Evolutionary conservation across 2,329 filamentous ascomycete genomes (phyloP).

Genomic region (Magnaporthiopsis incrustans): DNA sequence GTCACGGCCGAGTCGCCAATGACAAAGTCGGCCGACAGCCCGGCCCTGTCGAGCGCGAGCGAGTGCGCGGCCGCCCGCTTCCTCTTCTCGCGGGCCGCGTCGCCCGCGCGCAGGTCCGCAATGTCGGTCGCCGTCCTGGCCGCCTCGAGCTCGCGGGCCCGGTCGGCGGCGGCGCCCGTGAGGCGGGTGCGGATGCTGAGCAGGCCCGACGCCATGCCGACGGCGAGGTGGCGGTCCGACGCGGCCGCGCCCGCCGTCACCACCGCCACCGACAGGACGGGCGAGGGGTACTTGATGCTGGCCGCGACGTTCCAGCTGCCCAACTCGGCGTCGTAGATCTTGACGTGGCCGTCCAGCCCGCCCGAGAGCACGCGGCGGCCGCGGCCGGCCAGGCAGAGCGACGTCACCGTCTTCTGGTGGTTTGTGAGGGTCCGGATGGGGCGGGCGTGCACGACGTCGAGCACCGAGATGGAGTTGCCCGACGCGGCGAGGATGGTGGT

Average conservation of each 20-base stretch:
- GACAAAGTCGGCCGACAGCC: slow-evolving; percentile 79
- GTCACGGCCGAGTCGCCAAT: slow-evolving; percentile 45
- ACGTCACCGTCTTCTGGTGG: slow-evolving; percentile 96
- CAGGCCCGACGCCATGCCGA: slow-evolving; percentile 92
- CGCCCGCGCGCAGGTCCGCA: slow-evolving; percentile 70
- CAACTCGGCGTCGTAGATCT: slow-evolving; percentile 74
- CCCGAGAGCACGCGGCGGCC: slow-evolving; percentile 77
- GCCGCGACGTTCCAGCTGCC: slow-evolving; percentile 94
- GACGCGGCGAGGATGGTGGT: slow-evolving; percentile 80
- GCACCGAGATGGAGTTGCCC: slow-evolving; percentile 79
- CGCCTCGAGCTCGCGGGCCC: slow-evolving; percentile 69
- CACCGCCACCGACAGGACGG: slow-evolving; percentile 76
- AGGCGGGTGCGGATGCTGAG: slow-evolving; percentile 40
- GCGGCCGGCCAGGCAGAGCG: slow-evolving; percentile 71
- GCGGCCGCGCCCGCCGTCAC: slow-evolving; percentile 58
- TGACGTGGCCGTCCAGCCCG: slow-evolving; percentile 90
- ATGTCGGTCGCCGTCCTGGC: slow-evolving; percentile 56
- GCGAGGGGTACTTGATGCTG: slow-evolving; percentile 85
- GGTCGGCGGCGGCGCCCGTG: slow-evolving; percentile 70
- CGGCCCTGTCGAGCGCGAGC: slow-evolving; percentile 65
- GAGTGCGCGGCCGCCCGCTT: slow-evolving; percentile 44
- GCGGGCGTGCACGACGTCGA: slow-evolving; percentile 87
- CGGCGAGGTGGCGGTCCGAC: slow-evolving; percentile 86
- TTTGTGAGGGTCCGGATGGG: slow-evolving; percentile 82
- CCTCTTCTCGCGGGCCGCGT: slow-evolving; percentile 62